These are phyloP conservation scores for Reutealis trisperma DNA, from an alignment of 345 rosid species.

Conservation along the genomic window DNA sequence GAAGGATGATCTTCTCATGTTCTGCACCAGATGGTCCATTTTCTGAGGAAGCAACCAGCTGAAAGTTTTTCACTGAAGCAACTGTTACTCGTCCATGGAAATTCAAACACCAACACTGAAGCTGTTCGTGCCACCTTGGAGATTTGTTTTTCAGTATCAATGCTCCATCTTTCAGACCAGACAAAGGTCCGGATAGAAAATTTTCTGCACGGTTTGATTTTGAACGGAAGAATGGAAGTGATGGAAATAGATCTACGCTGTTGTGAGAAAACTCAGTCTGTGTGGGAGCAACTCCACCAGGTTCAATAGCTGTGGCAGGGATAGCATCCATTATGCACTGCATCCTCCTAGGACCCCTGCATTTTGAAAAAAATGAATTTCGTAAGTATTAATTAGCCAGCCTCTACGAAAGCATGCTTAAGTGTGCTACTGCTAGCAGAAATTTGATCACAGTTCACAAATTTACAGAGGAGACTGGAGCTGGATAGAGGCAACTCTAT, in stretches of 20 bases:
- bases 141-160: conserved; percentile 30
- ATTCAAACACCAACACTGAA: conserved; percentile 39
- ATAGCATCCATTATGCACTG: conserved; percentile 37
- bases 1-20: conserved; percentile 34
- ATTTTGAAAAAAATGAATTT: neutral
- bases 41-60: conserved; percentile 31
- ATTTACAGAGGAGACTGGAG: neutral
- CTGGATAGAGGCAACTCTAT: neutral
- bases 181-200: conserved; percentile 20
- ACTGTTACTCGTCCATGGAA: conserved; percentile 39
- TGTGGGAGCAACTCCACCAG: conserved; percentile 34
- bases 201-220: conserved; percentile 23
- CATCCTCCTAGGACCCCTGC: conserved; percentile 42
- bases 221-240: conserved; percentile 29
- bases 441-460: neutral
- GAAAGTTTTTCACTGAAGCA: conserved; percentile 39
- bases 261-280: conserved; percentile 30
- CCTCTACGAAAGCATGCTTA: neutral
- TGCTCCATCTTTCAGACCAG: conserved; percentile 26
- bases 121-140: conserved; percentile 40
- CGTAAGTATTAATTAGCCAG: neutral
- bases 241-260: conserved; percentile 22
- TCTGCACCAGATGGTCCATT: conserved; percentile 24
- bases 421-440: neutral
- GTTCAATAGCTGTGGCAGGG: conserved; percentile 32